Percentiles rank a stretch among this genome's conserved stretches.
phyloP scores from a whole-genome alignment of 1,284 basidiomycete genomes.

The Pascua guehoae region DNA sequence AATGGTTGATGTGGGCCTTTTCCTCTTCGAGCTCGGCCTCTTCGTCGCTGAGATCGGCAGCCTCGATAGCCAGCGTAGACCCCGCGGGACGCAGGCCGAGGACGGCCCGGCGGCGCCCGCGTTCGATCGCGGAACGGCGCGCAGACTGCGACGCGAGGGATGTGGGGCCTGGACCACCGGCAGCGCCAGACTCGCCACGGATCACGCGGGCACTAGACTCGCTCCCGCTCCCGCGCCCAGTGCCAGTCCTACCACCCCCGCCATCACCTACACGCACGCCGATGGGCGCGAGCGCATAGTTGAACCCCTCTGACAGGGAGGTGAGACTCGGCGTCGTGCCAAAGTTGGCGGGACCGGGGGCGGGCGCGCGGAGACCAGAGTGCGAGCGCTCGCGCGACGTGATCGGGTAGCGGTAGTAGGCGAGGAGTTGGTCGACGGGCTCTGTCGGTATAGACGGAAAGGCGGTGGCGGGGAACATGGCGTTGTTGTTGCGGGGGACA shows the following conservation, averaged over 20 bases:
- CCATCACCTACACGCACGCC: too few species aligned
- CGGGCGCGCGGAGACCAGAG: constrained; percentile 7
- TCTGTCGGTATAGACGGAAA: constrained; percentile 19
- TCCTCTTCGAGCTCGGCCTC: constrained; percentile 37
- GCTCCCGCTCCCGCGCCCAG: too few species aligned
- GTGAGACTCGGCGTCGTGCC: neutral
- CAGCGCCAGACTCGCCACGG: too few species aligned
- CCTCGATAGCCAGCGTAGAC: constrained; percentile 26
- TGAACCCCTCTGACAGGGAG: too few species aligned
- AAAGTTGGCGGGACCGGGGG: constrained; percentile 2
- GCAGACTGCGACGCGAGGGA: too few species aligned
- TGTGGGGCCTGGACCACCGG: too few species aligned
- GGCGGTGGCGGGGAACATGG: neutral
- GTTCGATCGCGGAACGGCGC: too few species aligned
- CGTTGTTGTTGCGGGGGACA: neutral
- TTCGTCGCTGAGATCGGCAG: constrained; percentile 37
- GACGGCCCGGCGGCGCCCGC: constrained; percentile 23
- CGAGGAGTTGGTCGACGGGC: constrained; percentile 20
- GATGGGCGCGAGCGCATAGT: too few species aligned
- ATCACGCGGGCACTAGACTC: too few species aligned
- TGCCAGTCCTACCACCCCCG: too few species aligned
- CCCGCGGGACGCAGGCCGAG: constrained; percentile 31
- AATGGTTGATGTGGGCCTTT: constrained; percentile 34
- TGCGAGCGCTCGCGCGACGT: constrained; percentile 25
- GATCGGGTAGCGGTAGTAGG: constrained; percentile 35